phyloP scores from a whole-genome alignment of 2,329 filamentous ascomycete genomes.

The Aschersonia sp. region DNA sequence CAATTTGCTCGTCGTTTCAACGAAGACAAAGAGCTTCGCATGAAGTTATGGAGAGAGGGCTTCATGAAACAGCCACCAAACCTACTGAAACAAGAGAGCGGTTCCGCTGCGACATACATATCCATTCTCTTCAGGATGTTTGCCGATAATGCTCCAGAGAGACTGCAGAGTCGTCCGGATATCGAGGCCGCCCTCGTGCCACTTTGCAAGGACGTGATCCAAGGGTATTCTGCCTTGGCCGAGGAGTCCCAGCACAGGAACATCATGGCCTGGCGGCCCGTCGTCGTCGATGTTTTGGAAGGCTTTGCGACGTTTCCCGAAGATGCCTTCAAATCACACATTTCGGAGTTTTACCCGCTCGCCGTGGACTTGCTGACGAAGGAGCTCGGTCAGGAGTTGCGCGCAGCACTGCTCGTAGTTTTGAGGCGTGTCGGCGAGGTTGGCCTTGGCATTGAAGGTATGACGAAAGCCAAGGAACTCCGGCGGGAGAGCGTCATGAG shows the following conservation, averaged over 20 bases:
- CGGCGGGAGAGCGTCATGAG: conserved; percentile 28
- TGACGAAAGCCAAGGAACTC: conserved; percentile 20
- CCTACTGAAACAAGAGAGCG: conserved; percentile 89
- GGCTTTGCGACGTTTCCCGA: conserved; percentile 76
- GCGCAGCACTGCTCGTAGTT: conserved; percentile 62
- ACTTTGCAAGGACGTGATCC: conserved; percentile 86
- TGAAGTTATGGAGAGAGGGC: conserved; percentile 88
- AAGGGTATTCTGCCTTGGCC: conserved; percentile 71
- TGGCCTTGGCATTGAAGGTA: conserved; percentile 39
- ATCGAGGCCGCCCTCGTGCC: conserved; percentile 89
- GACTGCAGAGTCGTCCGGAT: conserved; percentile 62
- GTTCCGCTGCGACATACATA: conserved; percentile 86
- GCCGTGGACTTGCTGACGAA: conserved; percentile 69
- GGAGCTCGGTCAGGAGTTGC: conserved; percentile 68
- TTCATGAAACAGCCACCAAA: conserved; percentile 99
- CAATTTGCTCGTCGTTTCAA: conserved; percentile 97
- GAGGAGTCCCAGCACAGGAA: conserved; percentile 96
- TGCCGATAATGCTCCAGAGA: conserved; percentile 71
- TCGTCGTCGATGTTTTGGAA: conserved; percentile 92
- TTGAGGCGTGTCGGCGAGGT: conserved; percentile 75
- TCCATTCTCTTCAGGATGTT: conserved; percentile 97
- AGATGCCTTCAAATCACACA: conserved; percentile 64
- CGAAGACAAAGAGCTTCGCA: conserved; percentile 87
- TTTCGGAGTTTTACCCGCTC: conserved; percentile 74
- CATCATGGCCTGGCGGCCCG: conserved; percentile 90